phyloP scores from a whole-genome alignment of 768 basidiomycete genomes.

The Termitomyces sp. region DNA sequence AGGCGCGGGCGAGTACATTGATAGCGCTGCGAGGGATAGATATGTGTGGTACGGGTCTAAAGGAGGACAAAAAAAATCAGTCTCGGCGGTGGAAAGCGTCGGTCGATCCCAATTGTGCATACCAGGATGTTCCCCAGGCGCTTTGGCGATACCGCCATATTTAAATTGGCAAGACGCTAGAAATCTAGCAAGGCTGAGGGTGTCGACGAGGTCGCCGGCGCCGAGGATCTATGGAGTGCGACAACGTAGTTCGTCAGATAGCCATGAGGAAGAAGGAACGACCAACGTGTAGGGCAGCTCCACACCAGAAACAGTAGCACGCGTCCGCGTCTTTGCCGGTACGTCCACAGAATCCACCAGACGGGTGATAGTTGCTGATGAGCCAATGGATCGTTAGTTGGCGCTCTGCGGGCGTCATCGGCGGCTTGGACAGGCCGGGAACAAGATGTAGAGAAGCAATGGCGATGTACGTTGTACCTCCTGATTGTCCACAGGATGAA shows the following conservation, averaged over 20 bases:
- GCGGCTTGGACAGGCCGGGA: slow-evolving; percentile 22
- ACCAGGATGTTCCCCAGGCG: slow-evolving; percentile 81
- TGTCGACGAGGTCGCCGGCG: slow-evolving; percentile 53
- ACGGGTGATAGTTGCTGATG: slow-evolving; percentile 59
- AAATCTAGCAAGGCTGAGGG: slow-evolving; percentile 54
- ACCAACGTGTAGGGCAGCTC: slow-evolving; percentile 72
- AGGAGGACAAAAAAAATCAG: neutral
- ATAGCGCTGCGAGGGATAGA: slow-evolving; percentile 77
- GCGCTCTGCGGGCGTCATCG: slow-evolving; percentile 39
- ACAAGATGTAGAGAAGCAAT: slow-evolving; percentile 69
- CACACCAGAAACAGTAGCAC: slow-evolving; percentile 97
- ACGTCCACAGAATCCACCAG: slow-evolving; percentile 85
- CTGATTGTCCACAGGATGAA: slow-evolving; percentile 35
- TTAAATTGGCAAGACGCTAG: slow-evolving; percentile 79
- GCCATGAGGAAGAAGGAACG: neutral
- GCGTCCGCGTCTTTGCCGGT: slow-evolving; percentile 88
- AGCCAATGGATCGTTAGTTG: slow-evolving; percentile 73
- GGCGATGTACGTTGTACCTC: slow-evolving; percentile 93
- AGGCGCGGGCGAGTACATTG: slow-evolving; percentile 61
- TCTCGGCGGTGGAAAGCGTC: neutral
- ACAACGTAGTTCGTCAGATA: neutral
- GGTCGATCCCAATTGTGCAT: neutral
- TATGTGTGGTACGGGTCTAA: slow-evolving; percentile 94
- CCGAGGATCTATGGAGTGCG: slow-evolving; percentile 61
- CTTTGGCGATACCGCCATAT: slow-evolving; percentile 86